phyloP scores from a whole-genome alignment of 257 asterid species.

The Ehretia macrophylla region DNA sequence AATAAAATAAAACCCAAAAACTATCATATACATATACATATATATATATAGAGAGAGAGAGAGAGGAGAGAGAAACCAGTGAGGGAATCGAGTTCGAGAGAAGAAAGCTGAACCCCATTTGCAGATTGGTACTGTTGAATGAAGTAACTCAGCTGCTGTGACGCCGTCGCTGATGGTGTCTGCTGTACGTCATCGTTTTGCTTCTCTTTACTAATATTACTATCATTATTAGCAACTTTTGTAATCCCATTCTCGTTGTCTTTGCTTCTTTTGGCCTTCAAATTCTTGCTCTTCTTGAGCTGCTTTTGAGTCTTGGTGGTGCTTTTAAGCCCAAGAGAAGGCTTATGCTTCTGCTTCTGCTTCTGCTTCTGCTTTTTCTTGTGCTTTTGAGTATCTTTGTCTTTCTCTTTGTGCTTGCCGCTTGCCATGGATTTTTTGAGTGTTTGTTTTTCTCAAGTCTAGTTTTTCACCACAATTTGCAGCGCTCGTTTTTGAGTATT shows the following conservation, averaged over 20 bases:
- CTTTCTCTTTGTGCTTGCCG: neutral
- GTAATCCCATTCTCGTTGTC: neutral
- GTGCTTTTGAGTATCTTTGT: slow-evolving; percentile 18
- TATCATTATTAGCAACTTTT: slow-evolving; percentile 13
- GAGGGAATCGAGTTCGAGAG: slow-evolving; percentile 71
- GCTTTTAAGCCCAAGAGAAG: slow-evolving; percentile 26
- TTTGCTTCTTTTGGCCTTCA: slow-evolving; percentile 1
- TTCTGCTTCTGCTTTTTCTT: slow-evolving; percentile 1
- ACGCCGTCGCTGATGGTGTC: slow-evolving; percentile 44
- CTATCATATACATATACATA: neutral
- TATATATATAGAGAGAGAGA: neutral
- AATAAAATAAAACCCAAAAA: neutral
- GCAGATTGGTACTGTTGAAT: slow-evolving; percentile 60
- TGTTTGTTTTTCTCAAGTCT: no score
- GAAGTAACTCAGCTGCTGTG: slow-evolving; percentile 66
- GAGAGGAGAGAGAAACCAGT: slow-evolving; percentile 57
- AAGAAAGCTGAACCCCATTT: slow-evolving; percentile 59
- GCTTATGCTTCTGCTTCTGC: neutral
- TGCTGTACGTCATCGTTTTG: slow-evolving; percentile 22
- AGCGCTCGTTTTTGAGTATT: neutral
- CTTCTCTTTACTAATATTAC: slow-evolving; percentile 20
- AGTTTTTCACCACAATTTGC: neutral
- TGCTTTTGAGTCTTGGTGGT: neutral
- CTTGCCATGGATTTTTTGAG: neutral
- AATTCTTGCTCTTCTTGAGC: slow-evolving; percentile 10